Evolutionary conservation across 352 stramenopile species (phyloP).

Genomic region (Phytophthora europaea): DNA sequence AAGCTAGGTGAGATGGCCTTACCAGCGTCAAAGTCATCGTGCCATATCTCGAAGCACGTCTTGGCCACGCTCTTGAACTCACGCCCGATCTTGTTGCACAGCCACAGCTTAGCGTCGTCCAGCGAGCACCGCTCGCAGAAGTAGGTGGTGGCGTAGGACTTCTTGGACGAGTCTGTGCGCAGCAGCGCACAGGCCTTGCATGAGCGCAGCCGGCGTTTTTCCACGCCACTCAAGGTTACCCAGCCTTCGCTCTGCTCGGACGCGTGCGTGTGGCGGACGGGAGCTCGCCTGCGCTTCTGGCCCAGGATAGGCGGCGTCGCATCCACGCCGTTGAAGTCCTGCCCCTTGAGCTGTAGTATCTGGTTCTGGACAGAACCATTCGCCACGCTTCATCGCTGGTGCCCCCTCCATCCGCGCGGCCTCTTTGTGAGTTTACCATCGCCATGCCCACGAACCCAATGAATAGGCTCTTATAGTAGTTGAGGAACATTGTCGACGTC

Average conservation of each 20-base stretch:
- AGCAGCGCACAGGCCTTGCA: constrained; percentile 6
- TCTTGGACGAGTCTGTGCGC: not conserved
- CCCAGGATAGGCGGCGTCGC: not conserved
- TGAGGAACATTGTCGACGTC: not conserved
- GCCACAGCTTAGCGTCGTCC: constrained; percentile 26
- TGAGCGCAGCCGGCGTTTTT: constrained; percentile 1
- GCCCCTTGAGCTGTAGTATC: not conserved
- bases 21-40: constrained; percentile 30
- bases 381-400: not conserved
- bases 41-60: constrained; percentile 40
- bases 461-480: not conserved
- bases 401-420: not conserved
- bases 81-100: constrained; percentile 24
- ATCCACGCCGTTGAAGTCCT: constrained; percentile 1
- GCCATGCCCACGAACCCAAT: not conserved
- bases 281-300: constrained; percentile 1
- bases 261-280: not conserved
- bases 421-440: not conserved
- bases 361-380: constrained; percentile 8
- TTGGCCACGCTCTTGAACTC: constrained; percentile 5
- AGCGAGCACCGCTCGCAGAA: constrained; percentile 21
- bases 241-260: constrained; percentile 3
- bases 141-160: constrained; percentile 7
- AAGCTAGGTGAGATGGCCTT: constrained; percentile 1
- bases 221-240: not conserved